Evolutionary conservation across 2,329 filamentous ascomycete genomes (phyloP).

Genomic region (Verticillium isaacii): DNA sequence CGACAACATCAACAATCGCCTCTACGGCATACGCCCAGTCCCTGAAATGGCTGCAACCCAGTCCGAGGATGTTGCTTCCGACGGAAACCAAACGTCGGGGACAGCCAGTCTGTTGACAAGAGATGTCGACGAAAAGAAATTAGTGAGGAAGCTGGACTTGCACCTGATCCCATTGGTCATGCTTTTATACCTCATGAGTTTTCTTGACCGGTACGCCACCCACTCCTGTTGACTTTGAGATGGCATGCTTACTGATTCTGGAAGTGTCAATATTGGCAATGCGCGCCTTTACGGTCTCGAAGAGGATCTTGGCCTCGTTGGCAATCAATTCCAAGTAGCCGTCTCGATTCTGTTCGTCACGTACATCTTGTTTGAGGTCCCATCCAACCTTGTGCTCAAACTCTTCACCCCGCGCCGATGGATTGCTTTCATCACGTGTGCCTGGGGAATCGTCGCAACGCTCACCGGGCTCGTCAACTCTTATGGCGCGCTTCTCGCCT

Average conservation of each 20-base stretch:
- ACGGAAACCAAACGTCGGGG: neutral
- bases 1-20: neutral
- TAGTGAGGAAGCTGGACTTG: slow-evolving; percentile 61
- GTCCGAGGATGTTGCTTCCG: neutral
- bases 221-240: neutral
- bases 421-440: slow-evolving; percentile 58
- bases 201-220: slow-evolving; percentile 41
- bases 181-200: slow-evolving; percentile 69
- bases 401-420: slow-evolving; percentile 58
- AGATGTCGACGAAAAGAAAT: slow-evolving; percentile 37
- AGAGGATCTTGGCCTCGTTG: slow-evolving; percentile 53
- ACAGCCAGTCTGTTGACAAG: neutral
- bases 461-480: slow-evolving; percentile 63
- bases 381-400: slow-evolving; percentile 61
- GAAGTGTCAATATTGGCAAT: slow-evolving; percentile 58
- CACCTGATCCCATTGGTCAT: slow-evolving; percentile 63
- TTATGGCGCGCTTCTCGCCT: slow-evolving; percentile 62
- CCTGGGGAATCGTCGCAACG: slow-evolving; percentile 66
- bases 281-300: slow-evolving; percentile 63
- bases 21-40: neutral
- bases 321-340: slow-evolving; percentile 67
- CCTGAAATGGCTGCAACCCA: neutral
- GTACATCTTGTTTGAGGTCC: slow-evolving; percentile 57
- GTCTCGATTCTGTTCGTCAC: slow-evolving; percentile 66
- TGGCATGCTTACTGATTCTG: neutral